Base-by-base conservation (phyloP, 768 basidiomycete genomes). In the Suillus paluster region DNA sequence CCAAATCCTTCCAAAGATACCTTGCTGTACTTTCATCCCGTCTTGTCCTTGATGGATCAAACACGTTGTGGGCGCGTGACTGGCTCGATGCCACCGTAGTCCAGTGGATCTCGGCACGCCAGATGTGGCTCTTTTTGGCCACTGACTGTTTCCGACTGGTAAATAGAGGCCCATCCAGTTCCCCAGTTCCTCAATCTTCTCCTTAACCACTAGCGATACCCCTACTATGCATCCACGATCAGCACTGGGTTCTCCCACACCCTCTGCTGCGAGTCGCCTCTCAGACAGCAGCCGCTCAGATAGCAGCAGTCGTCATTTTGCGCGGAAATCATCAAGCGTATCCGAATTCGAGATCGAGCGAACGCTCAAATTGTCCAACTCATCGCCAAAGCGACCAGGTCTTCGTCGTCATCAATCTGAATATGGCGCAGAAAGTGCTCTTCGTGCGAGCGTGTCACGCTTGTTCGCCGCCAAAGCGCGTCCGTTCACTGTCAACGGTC, bases 261-360 rank as follows among this genome's bases (percentile, higher is more conserved):
- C 68, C 5, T 75, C 74, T 11, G 21, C 71, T 33, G 67, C 77
- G 27, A 79, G 78, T 66, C 77, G 77, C 61, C 76, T 79, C 62
- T 79, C 79, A 42, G 79, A 79, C 30, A 72, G 72, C 5, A 74
- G 75, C 61, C 75, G 73, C 62, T 77, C 74, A 60, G 74, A 75
- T 63, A 58, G 57, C 8, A 55, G 65, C 8, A 55, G 65, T 27
- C 72, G 79, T 21, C 67, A 78, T 17, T 79, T 77, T 59, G 67
- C 75, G 33, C 77, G 81, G 42, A 78, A 79, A 11, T 76, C 79
- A 11, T 76, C 80, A 19, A 82, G 81, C 60, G 67, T 77, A 30
- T 71, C 81, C 12, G 85, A 86, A 44, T 91, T 92, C 68, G 87
- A 90, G 75, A 83, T 92, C 66, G 90, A 91, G 73, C 83, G 80